Evolutionary conservation across 106 monocot genomes (phyloP).

Genomic region (Allium sativum): DNA sequence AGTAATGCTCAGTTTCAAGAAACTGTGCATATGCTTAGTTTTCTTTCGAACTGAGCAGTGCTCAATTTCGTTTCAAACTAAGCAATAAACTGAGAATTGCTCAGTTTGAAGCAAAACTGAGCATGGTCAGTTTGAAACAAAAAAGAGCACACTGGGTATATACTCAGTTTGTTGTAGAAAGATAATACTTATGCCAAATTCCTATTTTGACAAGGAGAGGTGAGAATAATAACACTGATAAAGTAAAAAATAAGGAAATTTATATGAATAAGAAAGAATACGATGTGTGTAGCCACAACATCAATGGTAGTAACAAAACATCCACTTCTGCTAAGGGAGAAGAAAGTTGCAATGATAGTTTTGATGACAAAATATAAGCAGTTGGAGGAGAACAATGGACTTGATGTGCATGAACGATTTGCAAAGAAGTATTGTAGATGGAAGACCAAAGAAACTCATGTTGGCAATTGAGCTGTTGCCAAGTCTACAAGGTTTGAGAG

Average conservation of each 20-base stretch:
- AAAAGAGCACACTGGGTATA: too few species aligned
- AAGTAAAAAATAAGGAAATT: conserved; percentile 10
- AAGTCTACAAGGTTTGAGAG: too few species aligned
- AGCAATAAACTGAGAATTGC: too few species aligned
- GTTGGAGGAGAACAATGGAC: not conserved
- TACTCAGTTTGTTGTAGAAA: too few species aligned
- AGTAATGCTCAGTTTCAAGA: too few species aligned
- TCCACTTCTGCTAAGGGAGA: conserved; percentile 5
- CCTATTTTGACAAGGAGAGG: conserved; percentile 24
- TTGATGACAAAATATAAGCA: not conserved
- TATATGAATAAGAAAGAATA: conserved; percentile 18
- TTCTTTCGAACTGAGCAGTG: too few species aligned
- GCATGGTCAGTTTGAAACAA: too few species aligned
- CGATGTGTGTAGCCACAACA: conserved; percentile 2
- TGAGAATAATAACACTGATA: not conserved
- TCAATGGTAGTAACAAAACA: not conserved
- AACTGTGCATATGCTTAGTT: too few species aligned
- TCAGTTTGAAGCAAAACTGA: too few species aligned
- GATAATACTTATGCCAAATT: too few species aligned
- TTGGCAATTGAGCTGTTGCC: not conserved
- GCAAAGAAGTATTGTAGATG: conserved; percentile 29
- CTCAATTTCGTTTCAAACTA: too few species aligned
- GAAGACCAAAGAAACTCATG: conserved; percentile 5
- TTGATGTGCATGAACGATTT: conserved; percentile 11
- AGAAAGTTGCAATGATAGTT: conserved; percentile 5